Base-by-base conservation (phyloP, 176 grass and related monocot genomes). In the Saccharum officinarum region DNA sequence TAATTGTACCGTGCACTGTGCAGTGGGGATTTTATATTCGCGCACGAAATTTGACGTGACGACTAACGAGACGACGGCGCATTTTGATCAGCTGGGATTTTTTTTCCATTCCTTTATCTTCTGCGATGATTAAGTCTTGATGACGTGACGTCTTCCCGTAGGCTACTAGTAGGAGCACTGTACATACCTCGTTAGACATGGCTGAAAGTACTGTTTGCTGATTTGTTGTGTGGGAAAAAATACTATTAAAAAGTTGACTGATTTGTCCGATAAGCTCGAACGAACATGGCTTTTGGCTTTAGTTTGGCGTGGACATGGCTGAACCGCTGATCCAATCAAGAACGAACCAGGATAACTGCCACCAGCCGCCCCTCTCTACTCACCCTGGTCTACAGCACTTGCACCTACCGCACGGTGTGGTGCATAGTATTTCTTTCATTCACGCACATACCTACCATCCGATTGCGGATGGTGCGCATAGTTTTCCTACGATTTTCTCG, bases 241-340 rank as follows among this genome's bases (percentile, higher is more conserved):
- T 28, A 28, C 1, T 28, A 28, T 28, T 28, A 28, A 28, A 28
- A 28, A 28, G 28, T 1, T 28, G 28, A 28, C 28, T 28, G 28
- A 28, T 28, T 28, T 28, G 28, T 0, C 28, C 1, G 28, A 28
- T 28, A 28, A 28, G 28, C 28, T 28, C 28, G 1, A 28, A 1
- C 28, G 28, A 28, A 28, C 28, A 28, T 1, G 28, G 1, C 28
- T 5, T 7, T 40, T 40, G 39, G 39, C 22, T 59, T 79, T n/a
- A n/a, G 33, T 36, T 10, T 7, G 31, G 45, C 23, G 3, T 44
- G 14, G 23, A 42, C 25, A 10, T n/a, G 17, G 64, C 30, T 17
- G 45, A 69, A 38, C 74, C 36, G 74, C 12, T 28, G 70, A 73
- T 59, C 34, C 1, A 77, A 64, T 85, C 47, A 44, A 78, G 62